Conservation (phyloP, 2,329 filamentous ascomycete species). For the Aspergillus aculeatinus region DNA sequence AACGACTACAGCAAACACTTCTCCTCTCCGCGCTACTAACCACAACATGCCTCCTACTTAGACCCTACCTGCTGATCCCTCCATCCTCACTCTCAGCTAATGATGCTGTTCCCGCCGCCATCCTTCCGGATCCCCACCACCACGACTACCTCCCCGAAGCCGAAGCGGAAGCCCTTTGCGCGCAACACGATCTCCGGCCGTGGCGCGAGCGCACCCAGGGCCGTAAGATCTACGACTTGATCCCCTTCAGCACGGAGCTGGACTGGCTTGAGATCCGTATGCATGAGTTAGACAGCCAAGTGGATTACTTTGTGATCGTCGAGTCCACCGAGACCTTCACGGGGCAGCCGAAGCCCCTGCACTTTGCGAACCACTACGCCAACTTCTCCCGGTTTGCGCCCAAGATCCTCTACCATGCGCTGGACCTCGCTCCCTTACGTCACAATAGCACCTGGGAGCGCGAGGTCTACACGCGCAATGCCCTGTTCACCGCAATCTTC, state of each 20-base stretch:
- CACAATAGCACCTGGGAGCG: neutral
- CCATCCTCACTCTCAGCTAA: too few relatives aligned
- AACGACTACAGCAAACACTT: too few relatives aligned
- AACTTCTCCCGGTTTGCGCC: neutral
- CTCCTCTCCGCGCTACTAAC: too few relatives aligned
- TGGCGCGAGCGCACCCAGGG: neutral
- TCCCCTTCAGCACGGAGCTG: neutral
- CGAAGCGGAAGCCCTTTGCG: neutral
- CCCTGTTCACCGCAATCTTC: neutral
- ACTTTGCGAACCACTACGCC: neutral
- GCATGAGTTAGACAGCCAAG: neutral
- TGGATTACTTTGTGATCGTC: neutral
- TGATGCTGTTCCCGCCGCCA: too few relatives aligned
- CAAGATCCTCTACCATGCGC: neutral
- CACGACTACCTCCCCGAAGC: neutral
- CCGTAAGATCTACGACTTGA: neutral
- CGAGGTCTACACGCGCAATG: neutral
- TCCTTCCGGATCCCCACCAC: too few relatives aligned
- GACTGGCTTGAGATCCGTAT: constrained; percentile 1
- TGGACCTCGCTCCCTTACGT: neutral
- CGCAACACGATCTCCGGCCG: neutral
- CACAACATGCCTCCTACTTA: too few relatives aligned
- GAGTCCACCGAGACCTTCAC: neutral
- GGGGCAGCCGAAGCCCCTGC: neutral
- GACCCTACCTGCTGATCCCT: too few relatives aligned